phyloP scores from a whole-genome alignment of 2,329 filamentous ascomycete species.

The Fusarium sterilihyphosum region DNA sequence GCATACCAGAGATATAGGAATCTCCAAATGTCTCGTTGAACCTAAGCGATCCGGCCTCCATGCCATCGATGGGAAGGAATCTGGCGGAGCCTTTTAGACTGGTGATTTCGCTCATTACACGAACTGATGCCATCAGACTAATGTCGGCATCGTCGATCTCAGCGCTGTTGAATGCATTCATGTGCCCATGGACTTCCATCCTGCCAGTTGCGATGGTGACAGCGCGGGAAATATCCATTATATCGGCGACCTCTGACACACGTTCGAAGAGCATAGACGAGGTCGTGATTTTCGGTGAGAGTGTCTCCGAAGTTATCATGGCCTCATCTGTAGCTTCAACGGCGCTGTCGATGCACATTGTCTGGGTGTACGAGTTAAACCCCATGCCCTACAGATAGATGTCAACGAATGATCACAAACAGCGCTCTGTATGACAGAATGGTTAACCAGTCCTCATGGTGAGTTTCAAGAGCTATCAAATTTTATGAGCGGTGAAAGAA shows the following conservation, averaged over 20 bases:
- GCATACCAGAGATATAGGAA: not conserved
- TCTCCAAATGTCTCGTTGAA: conserved; percentile 7
- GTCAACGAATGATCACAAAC: not conserved
- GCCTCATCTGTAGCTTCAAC: not conserved
- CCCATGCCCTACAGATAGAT: not conserved
- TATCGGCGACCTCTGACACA: not conserved
- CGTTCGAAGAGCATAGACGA: not conserved
- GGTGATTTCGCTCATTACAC: conserved; percentile 6
- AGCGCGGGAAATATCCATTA: conserved; percentile 1
- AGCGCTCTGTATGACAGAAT: fast-evolving
- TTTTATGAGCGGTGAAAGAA: fast-evolving
- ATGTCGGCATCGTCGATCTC: conserved; percentile 17
- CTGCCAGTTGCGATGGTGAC: not conserved
- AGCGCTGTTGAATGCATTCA: not conserved
- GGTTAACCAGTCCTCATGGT: fast-evolving
- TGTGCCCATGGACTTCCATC: not conserved
- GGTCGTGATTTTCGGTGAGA: not conserved
- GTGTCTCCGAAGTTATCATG: not conserved
- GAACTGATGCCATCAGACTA: conserved; percentile 5
- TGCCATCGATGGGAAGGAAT: not conserved
- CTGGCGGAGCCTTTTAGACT: not conserved
- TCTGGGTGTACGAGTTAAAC: conserved; percentile 10
- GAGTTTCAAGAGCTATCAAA: fast-evolving
- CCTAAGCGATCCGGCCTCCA: not conserved
- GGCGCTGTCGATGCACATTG: not conserved